Evolutionary conservation across 2,329 filamentous ascomycete genomes (phyloP).

Genomic region (Stylonectria norvegica): DNA sequence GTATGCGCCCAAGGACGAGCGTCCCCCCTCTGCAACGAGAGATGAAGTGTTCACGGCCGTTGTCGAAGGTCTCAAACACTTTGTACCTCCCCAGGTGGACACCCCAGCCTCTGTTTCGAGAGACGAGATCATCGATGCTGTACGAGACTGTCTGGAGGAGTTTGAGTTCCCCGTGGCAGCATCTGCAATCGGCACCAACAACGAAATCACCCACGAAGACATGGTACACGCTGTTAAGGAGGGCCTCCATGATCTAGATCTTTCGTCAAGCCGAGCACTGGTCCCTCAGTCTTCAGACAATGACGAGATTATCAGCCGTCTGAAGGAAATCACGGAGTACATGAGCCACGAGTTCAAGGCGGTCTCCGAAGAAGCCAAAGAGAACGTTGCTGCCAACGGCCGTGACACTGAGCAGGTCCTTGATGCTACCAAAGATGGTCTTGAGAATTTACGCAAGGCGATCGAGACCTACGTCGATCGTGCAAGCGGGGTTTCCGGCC

Average conservation of each 20-base stretch:
- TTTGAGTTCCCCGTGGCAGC: constrained; percentile 70
- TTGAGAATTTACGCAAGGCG: constrained; percentile 74
- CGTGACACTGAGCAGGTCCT: constrained; percentile 84
- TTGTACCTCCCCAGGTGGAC: constrained; percentile 69
- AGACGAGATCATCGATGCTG: constrained; percentile 79
- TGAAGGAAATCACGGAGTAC: constrained; percentile 63
- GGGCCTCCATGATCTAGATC: constrained; percentile 51
- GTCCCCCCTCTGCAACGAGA: constrained; percentile 61
- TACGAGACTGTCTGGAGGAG: constrained; percentile 82
- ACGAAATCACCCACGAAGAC: constrained; percentile 57
- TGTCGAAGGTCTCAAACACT: constrained; percentile 79
- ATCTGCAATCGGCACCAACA: constrained; percentile 48
- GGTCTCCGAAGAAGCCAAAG: constrained; percentile 63
- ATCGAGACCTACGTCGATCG: constrained; percentile 80
- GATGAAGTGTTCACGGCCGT: constrained; percentile 85
- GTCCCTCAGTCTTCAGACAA: constrained; percentile 41
- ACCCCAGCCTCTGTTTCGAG: constrained; percentile 67
- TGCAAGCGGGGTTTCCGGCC: constrained; percentile 63
- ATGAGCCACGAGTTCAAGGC: constrained; percentile 58
- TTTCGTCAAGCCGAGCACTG: constrained; percentile 39
- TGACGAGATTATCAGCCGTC: constrained; percentile 51
- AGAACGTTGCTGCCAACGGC: constrained; percentile 75
- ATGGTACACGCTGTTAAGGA: constrained; percentile 62
- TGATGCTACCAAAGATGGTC: constrained; percentile 81
- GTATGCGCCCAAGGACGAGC: constrained; percentile 57